Evolutionary conservation across 1,284 basidiomycete species (phyloP).

Genomic region (Ceratobasidium sp.): DNA sequence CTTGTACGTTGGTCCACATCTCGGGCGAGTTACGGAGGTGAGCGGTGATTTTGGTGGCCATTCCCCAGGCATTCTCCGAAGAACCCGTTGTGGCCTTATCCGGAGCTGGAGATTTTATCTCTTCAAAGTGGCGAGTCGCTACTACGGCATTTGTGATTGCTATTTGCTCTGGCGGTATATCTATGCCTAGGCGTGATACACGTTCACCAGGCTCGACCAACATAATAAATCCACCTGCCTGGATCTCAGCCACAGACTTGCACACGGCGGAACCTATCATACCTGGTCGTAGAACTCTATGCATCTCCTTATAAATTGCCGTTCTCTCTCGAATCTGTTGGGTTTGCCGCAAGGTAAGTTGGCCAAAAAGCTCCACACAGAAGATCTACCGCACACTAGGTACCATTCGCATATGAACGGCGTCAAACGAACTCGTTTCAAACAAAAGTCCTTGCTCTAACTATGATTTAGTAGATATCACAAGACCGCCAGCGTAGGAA

Average conservation of each 20-base stretch:
- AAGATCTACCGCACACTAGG: constrained; percentile 14
- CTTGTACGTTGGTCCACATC: constrained; percentile 36
- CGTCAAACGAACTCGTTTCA: constrained; percentile 19
- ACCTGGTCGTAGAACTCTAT: constrained; percentile 31
- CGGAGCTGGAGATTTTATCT: constrained; percentile 12
- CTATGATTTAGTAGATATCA: neutral
- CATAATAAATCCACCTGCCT: constrained; percentile 23
- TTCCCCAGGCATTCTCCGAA: constrained; percentile 16
- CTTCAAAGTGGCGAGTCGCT: neutral
- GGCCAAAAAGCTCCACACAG: neutral
- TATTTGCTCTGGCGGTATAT: constrained; percentile 18
- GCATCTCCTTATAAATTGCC: constrained; percentile 33
- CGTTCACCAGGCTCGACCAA: constrained; percentile 28
- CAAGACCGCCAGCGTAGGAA: neutral
- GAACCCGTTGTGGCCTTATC: neutral
- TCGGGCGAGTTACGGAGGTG: neutral
- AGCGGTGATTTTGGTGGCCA: constrained; percentile 22
- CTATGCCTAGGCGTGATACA: constrained; percentile 4
- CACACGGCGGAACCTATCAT: neutral
- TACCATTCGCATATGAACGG: constrained; percentile 37
- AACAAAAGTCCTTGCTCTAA: constrained; percentile 12
- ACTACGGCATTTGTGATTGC: constrained; percentile 20
- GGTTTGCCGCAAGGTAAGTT: neutral
- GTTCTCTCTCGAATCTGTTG: constrained; percentile 23
- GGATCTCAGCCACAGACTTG: too few relatives aligned